phyloP scores from a whole-genome alignment of 2,329 filamentous ascomycete genomes.

The Aspergillus carbonarius region DNA sequence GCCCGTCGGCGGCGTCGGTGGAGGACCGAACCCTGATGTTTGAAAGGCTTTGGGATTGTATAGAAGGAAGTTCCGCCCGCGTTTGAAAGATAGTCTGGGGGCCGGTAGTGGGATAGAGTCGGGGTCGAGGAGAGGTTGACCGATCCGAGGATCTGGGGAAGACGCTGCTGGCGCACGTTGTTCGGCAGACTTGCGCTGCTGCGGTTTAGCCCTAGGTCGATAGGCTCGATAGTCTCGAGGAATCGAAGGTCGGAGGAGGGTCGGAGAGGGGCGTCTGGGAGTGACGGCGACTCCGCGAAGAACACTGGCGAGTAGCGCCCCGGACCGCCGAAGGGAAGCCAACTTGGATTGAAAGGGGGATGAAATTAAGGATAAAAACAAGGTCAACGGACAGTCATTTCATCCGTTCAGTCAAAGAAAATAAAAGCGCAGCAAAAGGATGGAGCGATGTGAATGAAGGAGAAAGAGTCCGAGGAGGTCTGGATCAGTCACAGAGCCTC shows the following conservation, averaged over 20 bases:
- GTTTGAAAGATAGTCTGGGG: constrained; percentile 6
- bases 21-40: constrained; percentile 13
- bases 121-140: constrained; percentile 1
- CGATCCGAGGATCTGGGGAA: not conserved
- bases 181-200: not conserved
- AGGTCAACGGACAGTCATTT: not conserved
- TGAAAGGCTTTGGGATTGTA: constrained; percentile 22
- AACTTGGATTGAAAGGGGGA: constrained; percentile 29
- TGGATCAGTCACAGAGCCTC: not conserved
- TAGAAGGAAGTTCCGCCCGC: constrained; percentile 21
- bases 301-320: constrained; percentile 30
- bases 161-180: not conserved
- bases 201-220: not conserved
- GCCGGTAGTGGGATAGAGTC: constrained; percentile 15
- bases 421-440: not conserved
- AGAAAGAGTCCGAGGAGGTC: not conserved
- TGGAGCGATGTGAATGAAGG: not conserved
- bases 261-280: constrained; percentile 4
- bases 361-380: not conserved
- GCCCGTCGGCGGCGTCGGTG: constrained; percentile 2
- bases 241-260: not conserved
- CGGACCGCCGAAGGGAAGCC: constrained; percentile 35
- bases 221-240: not conserved
- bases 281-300: constrained; percentile 22
- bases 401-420: not conserved